Evolutionary conservation across 768 basidiomycete species (phyloP).

Genomic region (Hemileccinum impolitum): DNA sequence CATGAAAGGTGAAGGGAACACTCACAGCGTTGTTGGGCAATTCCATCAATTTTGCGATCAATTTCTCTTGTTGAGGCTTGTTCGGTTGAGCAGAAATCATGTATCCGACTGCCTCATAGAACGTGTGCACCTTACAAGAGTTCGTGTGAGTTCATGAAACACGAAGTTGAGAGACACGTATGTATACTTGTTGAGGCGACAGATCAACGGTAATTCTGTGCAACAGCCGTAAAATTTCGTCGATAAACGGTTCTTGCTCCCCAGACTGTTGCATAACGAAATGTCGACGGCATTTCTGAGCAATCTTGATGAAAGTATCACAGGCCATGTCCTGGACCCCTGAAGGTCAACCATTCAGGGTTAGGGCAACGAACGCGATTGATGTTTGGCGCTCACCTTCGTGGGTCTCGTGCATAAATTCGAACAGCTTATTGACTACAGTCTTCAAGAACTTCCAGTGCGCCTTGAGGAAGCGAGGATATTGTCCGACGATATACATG

Average conservation of each 20-base stretch:
- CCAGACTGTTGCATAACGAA: conserved; percentile 99
- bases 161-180: background rate
- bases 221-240: conserved; percentile 89
- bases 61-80: conserved; percentile 92
- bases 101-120: conserved; percentile 98
- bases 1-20: conserved; percentile 5
- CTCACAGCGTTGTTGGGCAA: conserved; percentile 92
- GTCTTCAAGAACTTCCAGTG: conserved; percentile 99
- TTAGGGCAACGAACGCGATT: conserved; percentile 2
- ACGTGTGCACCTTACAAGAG: conserved; percentile 73
- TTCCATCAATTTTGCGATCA: conserved; percentile 95
- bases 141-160: conserved; percentile 9
- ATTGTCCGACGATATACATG: conserved; percentile 99
- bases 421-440: conserved; percentile 98
- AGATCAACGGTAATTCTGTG: conserved; percentile 95
- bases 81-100: conserved; percentile 99
- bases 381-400: conserved; percentile 54
- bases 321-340: conserved; percentile 99
- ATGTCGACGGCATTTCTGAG: conserved; percentile 96
- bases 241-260: conserved; percentile 95
- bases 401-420: conserved; percentile 99
- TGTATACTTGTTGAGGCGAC: conserved; percentile 72
- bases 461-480: conserved; percentile 98
- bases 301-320: conserved; percentile 99
- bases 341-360: conserved; percentile 24